Percentiles rank a stretch among this genome's conserved stretches.
Conservation (phyloP, 768 basidiomycete genomes). For the Leccinum variicolor region DNA sequence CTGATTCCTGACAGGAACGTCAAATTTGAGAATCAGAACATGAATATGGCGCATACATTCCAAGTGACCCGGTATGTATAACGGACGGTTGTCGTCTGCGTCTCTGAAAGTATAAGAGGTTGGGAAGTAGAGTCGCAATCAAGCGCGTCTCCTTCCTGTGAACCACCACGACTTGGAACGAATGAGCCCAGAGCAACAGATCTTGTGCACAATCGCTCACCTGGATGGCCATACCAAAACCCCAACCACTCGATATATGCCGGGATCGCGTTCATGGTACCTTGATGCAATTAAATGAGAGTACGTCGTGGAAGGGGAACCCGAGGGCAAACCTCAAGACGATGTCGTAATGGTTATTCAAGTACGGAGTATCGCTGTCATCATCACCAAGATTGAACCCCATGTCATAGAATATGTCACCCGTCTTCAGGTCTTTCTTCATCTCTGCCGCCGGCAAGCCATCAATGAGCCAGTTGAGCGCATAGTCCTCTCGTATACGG, state of each 20-base stretch:
- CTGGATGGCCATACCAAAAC: conserved; percentile 80
- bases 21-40: background rate
- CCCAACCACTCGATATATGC: conserved; percentile 84
- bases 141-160: conserved; percentile 42
- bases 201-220: conserved; percentile 20
- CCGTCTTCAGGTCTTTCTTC: conserved; percentile 74
- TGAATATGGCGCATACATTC: conserved; percentile 51
- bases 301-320: background rate
- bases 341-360: conserved; percentile 94
- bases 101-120: conserved; percentile 62
- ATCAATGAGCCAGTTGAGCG: conserved; percentile 92
- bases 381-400: conserved; percentile 89
- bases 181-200: background rate
- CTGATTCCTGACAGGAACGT: conserved; percentile 59
- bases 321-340: conserved; percentile 54
- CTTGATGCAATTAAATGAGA: conserved; percentile 37
- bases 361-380: conserved; percentile 60
- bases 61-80: conserved; percentile 90
- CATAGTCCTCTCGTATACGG: conserved; percentile 88
- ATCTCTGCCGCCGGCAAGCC: conserved; percentile 93
- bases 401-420: conserved; percentile 89
- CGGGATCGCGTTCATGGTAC: conserved; percentile 72
- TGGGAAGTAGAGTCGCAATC: conserved; percentile 49
- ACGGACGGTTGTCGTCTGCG: conserved; percentile 55
- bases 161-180: conserved; percentile 55